Conservation (phyloP, 331 rosid genomes). For the Pyracantha coccinea region DNA sequence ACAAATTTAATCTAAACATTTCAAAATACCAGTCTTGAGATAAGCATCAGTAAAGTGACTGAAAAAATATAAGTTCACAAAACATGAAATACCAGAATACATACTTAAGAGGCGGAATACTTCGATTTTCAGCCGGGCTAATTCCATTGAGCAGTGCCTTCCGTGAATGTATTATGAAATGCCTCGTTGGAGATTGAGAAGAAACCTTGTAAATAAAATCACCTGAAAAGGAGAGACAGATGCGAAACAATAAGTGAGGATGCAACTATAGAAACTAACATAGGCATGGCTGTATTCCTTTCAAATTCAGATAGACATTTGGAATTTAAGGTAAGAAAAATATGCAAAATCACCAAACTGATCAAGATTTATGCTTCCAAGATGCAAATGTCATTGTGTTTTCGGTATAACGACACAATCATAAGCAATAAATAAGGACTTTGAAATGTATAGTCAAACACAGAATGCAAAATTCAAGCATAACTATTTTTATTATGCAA, state of each 20-base stretch:
- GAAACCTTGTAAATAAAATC: constrained; percentile 86
- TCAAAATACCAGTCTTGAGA: not conserved
- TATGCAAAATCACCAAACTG: not conserved
- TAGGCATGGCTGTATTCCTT: not conserved
- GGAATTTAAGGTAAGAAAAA: not conserved
- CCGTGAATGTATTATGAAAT: constrained; percentile 89
- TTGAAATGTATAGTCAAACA: not conserved
- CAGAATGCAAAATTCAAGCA: not conserved
- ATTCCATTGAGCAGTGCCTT: constrained; percentile 94
- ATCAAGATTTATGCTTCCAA: not conserved
- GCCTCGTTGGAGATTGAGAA: constrained; percentile 83
- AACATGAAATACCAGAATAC: constrained; percentile 6
- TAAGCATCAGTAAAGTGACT: not conserved
- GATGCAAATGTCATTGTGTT: not conserved
- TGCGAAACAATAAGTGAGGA: constrained; percentile 1
- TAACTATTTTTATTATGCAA: not conserved
- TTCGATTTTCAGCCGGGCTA: constrained; percentile 96
- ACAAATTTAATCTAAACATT: not conserved
- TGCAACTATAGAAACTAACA: constrained; percentile 14
- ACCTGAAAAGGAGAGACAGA: constrained; percentile 46
- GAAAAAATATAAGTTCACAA: not conserved
- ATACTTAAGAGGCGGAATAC: constrained; percentile 87
- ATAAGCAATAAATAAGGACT: not conserved
- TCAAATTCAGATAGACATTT: not conserved
- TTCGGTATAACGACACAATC: not conserved